These are phyloP conservation scores for Clausena lansium DNA, from an alignment of 345 rosid genomes.

Conservation along the genomic window DNA sequence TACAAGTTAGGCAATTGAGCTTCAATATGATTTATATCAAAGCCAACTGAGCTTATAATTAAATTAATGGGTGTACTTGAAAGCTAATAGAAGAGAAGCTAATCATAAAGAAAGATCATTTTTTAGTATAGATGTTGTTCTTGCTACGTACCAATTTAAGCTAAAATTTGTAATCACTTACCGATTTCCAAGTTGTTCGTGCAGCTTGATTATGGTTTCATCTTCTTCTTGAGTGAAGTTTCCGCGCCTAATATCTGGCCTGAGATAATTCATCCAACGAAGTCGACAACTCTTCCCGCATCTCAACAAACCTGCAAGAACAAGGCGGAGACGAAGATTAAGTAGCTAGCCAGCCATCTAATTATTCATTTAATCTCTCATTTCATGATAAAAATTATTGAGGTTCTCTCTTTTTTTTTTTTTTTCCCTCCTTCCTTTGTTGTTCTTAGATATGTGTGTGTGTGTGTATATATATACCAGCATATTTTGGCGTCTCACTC, in stretches of 20 bases:
- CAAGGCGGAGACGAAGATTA: not conserved
- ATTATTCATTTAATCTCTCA: not conserved
- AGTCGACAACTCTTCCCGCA: slow-evolving; percentile 74
- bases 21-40: too few species aligned
- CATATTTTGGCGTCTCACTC: slow-evolving; percentile 35
- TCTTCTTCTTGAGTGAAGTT: slow-evolving; percentile 52
- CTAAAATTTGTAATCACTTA: slow-evolving; percentile 8
- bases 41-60: too few species aligned
- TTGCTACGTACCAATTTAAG: too few species aligned
- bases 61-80: too few species aligned
- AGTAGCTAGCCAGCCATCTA: too few species aligned
- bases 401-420: too few species aligned
- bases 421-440: too few species aligned
- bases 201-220: slow-evolving; percentile 44
- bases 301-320: slow-evolving; percentile 44
- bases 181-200: slow-evolving; percentile 47
- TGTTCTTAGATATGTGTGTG: not conserved
- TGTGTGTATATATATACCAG: slow-evolving; percentile 22
- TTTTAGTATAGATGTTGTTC: too few species aligned
- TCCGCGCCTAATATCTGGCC: slow-evolving; percentile 54
- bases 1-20: too few species aligned
- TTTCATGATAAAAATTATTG: not conserved
- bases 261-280: slow-evolving; percentile 65
- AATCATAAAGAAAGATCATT: too few species aligned
- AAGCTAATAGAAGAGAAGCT: too few species aligned